phyloP scores from a whole-genome alignment of 257 asterid species.

The Plantago elongata region DNA sequence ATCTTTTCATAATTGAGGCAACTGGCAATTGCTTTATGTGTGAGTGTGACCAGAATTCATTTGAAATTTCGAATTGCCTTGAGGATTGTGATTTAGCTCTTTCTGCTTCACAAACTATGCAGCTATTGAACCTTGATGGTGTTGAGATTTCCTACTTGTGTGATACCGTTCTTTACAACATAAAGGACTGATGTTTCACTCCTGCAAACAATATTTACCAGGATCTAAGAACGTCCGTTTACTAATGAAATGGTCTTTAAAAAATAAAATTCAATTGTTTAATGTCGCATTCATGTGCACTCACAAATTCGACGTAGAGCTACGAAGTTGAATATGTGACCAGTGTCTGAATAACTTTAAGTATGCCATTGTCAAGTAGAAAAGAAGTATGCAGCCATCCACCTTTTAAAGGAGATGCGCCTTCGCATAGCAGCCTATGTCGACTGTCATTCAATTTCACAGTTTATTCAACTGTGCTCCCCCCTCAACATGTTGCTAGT shows the following conservation, averaged over 20 bases:
- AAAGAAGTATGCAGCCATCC: no score
- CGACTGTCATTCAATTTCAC: no score
- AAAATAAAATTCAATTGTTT: background rate
- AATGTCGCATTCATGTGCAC: no score
- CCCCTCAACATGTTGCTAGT: background rate
- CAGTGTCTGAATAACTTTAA: background rate
- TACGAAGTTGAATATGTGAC: background rate
- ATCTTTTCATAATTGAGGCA: conserved; percentile 16
- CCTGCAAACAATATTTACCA: background rate
- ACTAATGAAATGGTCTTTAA: background rate
- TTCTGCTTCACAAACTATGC: background rate
- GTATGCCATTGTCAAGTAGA: background rate
- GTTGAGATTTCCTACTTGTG: no score
- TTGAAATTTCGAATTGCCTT: background rate
- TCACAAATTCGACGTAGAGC: background rate
- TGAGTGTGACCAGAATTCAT: conserved; percentile 13
- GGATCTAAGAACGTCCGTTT: background rate
- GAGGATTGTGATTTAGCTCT: background rate
- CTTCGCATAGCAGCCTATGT: no score
- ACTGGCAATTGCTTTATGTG: conserved; percentile 23
- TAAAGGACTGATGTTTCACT: background rate
- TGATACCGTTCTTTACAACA: background rate
- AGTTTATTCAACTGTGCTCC: no score
- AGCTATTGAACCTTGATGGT: no score
- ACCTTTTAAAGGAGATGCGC: no score